Conservation (phyloP, 345 rosid species). For the Pelargonium nanum region DNA sequence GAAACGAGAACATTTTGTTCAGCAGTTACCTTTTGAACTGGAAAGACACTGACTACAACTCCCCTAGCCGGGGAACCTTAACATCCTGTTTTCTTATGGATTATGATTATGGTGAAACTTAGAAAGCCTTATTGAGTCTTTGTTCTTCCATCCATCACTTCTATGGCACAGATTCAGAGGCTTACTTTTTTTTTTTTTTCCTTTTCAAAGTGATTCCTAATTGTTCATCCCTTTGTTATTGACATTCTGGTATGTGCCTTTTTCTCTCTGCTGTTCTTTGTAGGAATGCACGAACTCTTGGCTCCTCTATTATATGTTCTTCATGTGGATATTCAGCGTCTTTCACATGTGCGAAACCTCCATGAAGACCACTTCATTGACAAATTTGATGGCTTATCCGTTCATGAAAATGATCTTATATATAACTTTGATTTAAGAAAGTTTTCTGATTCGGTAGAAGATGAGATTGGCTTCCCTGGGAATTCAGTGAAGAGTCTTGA, state of each 20-base stretch:
- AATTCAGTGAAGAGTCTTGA: conserved; percentile 45
- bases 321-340: conserved; percentile 72
- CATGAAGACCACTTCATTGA: conserved; percentile 84
- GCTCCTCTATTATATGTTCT: conserved; percentile 90
- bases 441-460: conserved; percentile 50
- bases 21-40: no score
- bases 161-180: no score
- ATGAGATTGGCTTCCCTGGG: conserved; percentile 42
- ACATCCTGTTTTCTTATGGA: no score
- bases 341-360: conserved; percentile 66
- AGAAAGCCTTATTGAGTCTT: no score
- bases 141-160: no score
- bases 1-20: not conserved
- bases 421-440: conserved; percentile 80
- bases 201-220: no score
- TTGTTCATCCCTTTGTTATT: no score
- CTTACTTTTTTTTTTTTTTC: no score
- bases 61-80: no score
- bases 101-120: no score
- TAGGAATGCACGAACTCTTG: conserved; percentile 97
- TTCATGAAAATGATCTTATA: conserved; percentile 58
- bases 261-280: conserved; percentile 8
- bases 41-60: no score
- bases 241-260: not conserved
- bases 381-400: conserved; percentile 71